Base-by-base conservation (phyloP, 2,329 filamentous ascomycete genomes). In the Cercospora zeina region DNA sequence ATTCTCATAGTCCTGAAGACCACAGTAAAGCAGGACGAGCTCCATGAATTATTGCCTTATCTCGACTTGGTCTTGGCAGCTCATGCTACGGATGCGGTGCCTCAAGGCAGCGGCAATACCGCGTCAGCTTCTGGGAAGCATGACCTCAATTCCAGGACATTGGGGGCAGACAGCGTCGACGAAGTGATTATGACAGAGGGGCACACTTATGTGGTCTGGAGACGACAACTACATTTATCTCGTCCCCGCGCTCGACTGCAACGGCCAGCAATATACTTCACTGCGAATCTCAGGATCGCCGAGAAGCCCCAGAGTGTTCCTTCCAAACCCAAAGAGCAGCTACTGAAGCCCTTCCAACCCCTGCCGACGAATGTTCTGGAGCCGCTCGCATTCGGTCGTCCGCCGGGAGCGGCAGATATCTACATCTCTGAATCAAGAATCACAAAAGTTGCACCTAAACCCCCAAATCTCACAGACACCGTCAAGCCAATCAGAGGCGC, bases 301-400 rank as follows among this genome's bases (percentile, higher is more conserved):
- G 31, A 39, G 33, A 16, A 53, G 49, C 30, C 27, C 19, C 51
- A 78, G 24, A 79, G 76, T 70, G 77, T 62, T 74, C 85, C 82
- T 65, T 76, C 90, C 64, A 86, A 82, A 70, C 65, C 75, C 21
- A 77, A 79, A 9, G 80, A 84, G 62, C 87, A 89, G 57, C 91
- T 91, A 70, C 81, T 93, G 33, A 83, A 85, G 36, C 90, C 87
- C 70, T 85, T 86, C 61, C 77, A 87, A 27, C 87, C 90, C 0
- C 83, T 87, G 6, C 87, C 89, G 1, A 80, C 90, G 65, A 95
- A 93, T 73, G 79, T 93, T n/a, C 83, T 95, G 13, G 87, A 90
- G 71, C 83, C 90, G 2, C 89, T 93, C 64, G 81, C 83, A 57
- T 80, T 80, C 64, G 89, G 92, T 71, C 84, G 86, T 21, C 62